These are phyloP conservation scores for Alternaria conjuncta DNA, from an alignment of 2,329 filamentous ascomycete genomes.

Conservation along the genomic window DNA sequence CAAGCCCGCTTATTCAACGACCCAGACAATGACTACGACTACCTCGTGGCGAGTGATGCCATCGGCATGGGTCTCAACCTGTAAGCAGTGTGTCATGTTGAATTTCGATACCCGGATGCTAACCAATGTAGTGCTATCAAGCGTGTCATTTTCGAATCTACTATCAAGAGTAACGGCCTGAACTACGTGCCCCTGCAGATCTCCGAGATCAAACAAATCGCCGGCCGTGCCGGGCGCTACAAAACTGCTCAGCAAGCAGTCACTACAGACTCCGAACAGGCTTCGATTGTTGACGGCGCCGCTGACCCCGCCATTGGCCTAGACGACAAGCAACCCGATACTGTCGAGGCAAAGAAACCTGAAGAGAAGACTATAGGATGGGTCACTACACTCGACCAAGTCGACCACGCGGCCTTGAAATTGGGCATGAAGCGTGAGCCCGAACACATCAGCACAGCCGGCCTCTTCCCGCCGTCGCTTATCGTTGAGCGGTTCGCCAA, in stretches of 20 bases:
- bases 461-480: slow-evolving; percentile 73
- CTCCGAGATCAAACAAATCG: slow-evolving; percentile 93
- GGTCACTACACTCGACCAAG: slow-evolving; percentile 77
- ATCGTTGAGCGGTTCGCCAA: slow-evolving; percentile 77
- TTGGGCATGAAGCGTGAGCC: slow-evolving; percentile 69
- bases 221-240: slow-evolving; percentile 87
- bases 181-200: slow-evolving; percentile 65
- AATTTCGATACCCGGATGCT: slow-evolving; percentile 12
- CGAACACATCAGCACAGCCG: slow-evolving; percentile 71
- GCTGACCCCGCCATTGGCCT: slow-evolving; percentile 22
- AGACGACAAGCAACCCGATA: slow-evolving; percentile 21
- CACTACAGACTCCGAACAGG: slow-evolving; percentile 26
- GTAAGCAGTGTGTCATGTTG: slow-evolving; percentile 53
- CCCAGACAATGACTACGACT: slow-evolving; percentile 93
- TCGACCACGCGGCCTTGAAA: slow-evolving; percentile 70
- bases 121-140: slow-evolving; percentile 68
- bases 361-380: slow-evolving; percentile 62
- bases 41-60: slow-evolving; percentile 89
- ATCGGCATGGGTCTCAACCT: slow-evolving; percentile 98
- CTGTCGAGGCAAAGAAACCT: not conserved
- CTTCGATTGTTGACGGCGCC: slow-evolving; percentile 2
- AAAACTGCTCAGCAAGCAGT: slow-evolving; percentile 69
- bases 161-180: slow-evolving; percentile 72
- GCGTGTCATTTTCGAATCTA: slow-evolving; percentile 84
- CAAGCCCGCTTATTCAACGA: slow-evolving; percentile 96